A percentile compares a stretch with the other conserved stretches of the same genome.
These are phyloP conservation scores for Colletotrichum gigasporum DNA, from an alignment of 2,329 filamentous ascomycete species.

Conservation along the genomic window DNA sequence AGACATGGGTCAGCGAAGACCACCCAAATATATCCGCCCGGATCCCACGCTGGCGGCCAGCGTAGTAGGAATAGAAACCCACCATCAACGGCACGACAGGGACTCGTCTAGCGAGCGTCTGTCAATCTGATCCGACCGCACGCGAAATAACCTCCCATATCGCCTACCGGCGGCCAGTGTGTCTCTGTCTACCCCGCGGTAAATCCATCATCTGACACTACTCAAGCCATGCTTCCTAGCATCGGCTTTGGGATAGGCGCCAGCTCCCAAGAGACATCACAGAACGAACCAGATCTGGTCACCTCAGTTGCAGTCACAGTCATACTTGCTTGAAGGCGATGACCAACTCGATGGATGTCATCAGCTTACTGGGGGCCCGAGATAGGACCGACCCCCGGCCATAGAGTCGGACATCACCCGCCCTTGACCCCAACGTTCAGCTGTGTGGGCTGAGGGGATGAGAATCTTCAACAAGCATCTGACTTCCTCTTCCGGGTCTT, in stretches of 20 bases:
- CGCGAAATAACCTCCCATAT: background rate
- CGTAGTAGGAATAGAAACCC: conserved; percentile 8
- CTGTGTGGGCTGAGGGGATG: background rate
- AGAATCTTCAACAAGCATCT: background rate
- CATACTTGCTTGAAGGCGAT: background rate
- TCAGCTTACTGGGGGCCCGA: conserved; percentile 14
- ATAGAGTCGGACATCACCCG: background rate
- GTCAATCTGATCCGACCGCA: conserved; percentile 5
- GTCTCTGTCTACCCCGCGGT: conserved; percentile 16
- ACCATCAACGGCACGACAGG: conserved; percentile 1
- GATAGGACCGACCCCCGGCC: background rate
- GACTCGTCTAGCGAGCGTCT: background rate
- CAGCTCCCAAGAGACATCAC: background rate
- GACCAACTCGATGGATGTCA: background rate
- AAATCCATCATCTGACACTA: background rate
- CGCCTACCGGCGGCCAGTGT: background rate
- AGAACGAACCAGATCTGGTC: background rate
- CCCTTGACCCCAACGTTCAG: background rate
- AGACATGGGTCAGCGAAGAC: background rate
- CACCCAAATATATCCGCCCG: background rate
- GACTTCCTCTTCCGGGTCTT: background rate
- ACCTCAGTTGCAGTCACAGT: background rate
- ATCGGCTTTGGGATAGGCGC: background rate
- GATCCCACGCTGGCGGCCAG: background rate
- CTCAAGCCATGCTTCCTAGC: background rate